A percentile compares a stretch with the other conserved stretches of the same genome.
Conservation (phyloP, 129 eudicot genomes). For the Dittrichia graveolens region DNA sequence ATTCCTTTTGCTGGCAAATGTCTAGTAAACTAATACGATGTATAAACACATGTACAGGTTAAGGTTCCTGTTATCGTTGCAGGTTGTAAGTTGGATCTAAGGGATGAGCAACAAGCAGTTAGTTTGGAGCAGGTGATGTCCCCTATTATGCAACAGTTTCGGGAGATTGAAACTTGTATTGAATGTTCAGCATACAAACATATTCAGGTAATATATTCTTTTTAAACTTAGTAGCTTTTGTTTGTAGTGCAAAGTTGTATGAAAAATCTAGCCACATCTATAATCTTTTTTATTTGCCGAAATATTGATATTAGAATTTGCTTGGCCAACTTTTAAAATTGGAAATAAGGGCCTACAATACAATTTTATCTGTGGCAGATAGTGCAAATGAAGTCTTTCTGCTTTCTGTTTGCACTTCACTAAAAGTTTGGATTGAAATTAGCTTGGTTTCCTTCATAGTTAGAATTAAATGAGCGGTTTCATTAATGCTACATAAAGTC, state of each 20-base stretch:
- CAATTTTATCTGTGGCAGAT: not conserved
- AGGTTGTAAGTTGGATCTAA: conserved; percentile 92
- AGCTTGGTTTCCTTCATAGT: not conserved
- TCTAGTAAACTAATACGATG: conserved; percentile 23
- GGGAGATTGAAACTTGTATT: conserved; percentile 83
- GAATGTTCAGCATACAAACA: conserved; percentile 70
- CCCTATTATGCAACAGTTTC: conserved; percentile 88
- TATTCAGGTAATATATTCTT: conserved; percentile 53
- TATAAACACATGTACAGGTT: conserved; percentile 50
- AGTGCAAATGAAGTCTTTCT: not conserved
- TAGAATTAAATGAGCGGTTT: not conserved
- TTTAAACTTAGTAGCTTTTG: not conserved
- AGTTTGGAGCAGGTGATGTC: conserved; percentile 90
- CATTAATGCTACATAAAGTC: not conserved
- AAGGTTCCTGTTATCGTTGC: conserved; percentile 94
- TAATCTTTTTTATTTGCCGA: not conserved
- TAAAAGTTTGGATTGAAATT: not conserved
- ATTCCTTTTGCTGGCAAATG: not conserved
- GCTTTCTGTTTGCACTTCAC: conserved; percentile 4
- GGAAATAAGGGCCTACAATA: not conserved
- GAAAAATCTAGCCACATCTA: not conserved
- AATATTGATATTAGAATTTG: not conserved
- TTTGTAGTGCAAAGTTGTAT: not conserved
- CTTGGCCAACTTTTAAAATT: not conserved
- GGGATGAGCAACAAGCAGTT: conserved; percentile 72